Evolutionary conservation across 768 basidiomycete genomes (phyloP).

Genomic region (Pleurotus giganteus): DNA sequence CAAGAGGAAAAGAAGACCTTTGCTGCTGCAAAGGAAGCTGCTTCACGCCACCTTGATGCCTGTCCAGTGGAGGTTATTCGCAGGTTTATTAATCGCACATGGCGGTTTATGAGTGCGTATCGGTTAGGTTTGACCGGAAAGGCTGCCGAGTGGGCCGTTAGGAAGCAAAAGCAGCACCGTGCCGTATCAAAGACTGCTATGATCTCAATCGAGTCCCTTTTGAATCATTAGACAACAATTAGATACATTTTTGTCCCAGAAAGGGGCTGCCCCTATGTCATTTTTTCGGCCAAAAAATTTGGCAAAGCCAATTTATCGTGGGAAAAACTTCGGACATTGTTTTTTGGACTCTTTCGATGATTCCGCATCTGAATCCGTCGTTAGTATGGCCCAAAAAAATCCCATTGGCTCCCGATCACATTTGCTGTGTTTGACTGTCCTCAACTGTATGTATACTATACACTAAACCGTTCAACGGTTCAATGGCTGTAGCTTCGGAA

Average conservation of each 20-base stretch:
- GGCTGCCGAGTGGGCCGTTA: constrained; percentile 37
- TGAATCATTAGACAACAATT: constrained; percentile 5
- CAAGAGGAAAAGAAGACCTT: constrained; percentile 30
- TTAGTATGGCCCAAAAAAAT: constrained; percentile 20
- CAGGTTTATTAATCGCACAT: constrained; percentile 33
- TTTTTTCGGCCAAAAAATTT: constrained; percentile 21
- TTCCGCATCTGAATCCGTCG: constrained; percentile 19
- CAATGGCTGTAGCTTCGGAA: too few species aligned
- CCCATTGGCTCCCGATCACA: constrained; percentile 10
- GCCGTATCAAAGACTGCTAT: constrained; percentile 25
- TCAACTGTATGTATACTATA: too few species aligned
- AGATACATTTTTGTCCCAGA: too few species aligned
- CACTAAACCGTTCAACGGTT: too few species aligned
- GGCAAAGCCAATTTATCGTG: constrained; percentile 19
- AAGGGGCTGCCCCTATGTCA: too few species aligned
- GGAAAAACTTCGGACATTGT: constrained; percentile 20
- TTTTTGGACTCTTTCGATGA: constrained; percentile 19
- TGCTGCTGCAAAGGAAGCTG: constrained; percentile 26
- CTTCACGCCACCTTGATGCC: constrained; percentile 24
- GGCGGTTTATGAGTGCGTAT: constrained; percentile 35
- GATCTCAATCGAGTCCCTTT: constrained; percentile 30
- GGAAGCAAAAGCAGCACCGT: constrained; percentile 32
- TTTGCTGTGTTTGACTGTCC: constrained; percentile 25
- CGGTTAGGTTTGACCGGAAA: constrained; percentile 29
- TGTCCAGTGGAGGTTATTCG: constrained; percentile 35